These are phyloP conservation scores for Cercospora zeina DNA, from an alignment of 2,329 filamentous ascomycete species.

Conservation along the genomic window DNA sequence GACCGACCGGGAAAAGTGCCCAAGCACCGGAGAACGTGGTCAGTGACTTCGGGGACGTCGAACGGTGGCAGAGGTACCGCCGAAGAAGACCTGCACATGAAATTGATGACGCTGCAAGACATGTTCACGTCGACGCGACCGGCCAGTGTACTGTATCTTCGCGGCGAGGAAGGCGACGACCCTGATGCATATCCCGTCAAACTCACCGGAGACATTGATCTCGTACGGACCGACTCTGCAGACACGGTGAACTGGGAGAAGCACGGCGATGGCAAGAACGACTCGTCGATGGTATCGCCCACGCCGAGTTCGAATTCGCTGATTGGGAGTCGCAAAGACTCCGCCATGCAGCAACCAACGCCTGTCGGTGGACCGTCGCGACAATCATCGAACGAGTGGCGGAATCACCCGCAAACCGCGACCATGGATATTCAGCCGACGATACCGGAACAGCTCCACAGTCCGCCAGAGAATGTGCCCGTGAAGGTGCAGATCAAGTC, in stretches of 20 bases:
- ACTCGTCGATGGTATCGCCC: constrained; percentile 57
- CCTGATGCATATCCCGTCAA: constrained; percentile 76
- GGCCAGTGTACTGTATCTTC: constrained; percentile 74
- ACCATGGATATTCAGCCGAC: constrained; percentile 52
- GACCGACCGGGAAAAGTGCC: constrained; percentile 72
- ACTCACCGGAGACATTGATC: constrained; percentile 65
- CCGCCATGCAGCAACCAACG: constrained; percentile 48
- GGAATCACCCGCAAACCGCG: constrained; percentile 56
- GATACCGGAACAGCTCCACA: constrained; percentile 47
- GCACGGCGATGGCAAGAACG: constrained; percentile 53
- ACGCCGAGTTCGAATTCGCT: constrained; percentile 52
- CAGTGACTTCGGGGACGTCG: constrained; percentile 71
- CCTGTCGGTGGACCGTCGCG: constrained; percentile 48
- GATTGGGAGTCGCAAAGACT: constrained; percentile 43
- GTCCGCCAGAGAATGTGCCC: constrained; percentile 51
- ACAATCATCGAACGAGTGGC: constrained; percentile 50
- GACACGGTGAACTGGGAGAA: constrained; percentile 54
- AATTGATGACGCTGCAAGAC: constrained; percentile 75
- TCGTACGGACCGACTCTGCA: constrained; percentile 53
- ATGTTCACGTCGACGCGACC: constrained; percentile 86
- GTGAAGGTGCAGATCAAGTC: constrained; percentile 59
- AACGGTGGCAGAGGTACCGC: constrained; percentile 47
- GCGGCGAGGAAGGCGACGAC: constrained; percentile 75
- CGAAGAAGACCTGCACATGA: constrained; percentile 73
- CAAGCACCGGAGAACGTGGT: constrained; percentile 95